Evolutionary conservation across 2,329 filamentous ascomycete genomes (phyloP), one percentile per base, ranked within the genome.

Genomic region (Alternaria sp.): DNA sequence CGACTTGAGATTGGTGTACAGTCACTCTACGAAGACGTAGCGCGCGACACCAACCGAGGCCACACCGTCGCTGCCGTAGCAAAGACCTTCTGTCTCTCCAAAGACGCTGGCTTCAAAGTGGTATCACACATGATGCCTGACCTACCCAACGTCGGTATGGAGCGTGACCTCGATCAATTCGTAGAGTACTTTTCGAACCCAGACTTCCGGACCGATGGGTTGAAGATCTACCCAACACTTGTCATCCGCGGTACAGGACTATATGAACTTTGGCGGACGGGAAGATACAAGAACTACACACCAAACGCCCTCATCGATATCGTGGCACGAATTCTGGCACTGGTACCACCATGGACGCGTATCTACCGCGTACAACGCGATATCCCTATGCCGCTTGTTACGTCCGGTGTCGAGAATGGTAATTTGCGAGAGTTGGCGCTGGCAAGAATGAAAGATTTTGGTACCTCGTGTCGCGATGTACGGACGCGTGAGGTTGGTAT

Each of bases 121-220:
- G 95, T 99, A 64, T 97, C 92, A 68, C 95, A 99, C 81, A 99
- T 99, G 95, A 99, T 99, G 95, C 95, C 95, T 1, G 95, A 99
- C 77, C 82, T 99, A 49, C 95, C 95, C 4, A 99, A 99, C 72
- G 95, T 99, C 3, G 95, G 95, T 58, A 97, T 98, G 92, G 96
- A 99, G 81, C 90, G 95, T 72, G 95, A 99, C 76, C 85, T 99
- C 44, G 94, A 97, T 74, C 95, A 99, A 72, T 99, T 99, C 80
- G 87, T 92, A 66, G 96, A 99, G 77, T 99, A 99, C 79, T 99
- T 99, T 73, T 93, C 97, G 76, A 98, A 93, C 77, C 95, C 95
- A 1, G 93, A 89, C 43, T 99, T 99, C 83, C 87, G 95, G 61
- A 99, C 96, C 1, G 95, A 99, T 75, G 95, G 96, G 1, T 84